These are phyloP conservation scores for Stephania japonica DNA, from an alignment of 164 flowering plant genomes.

Conservation along the genomic window DNA sequence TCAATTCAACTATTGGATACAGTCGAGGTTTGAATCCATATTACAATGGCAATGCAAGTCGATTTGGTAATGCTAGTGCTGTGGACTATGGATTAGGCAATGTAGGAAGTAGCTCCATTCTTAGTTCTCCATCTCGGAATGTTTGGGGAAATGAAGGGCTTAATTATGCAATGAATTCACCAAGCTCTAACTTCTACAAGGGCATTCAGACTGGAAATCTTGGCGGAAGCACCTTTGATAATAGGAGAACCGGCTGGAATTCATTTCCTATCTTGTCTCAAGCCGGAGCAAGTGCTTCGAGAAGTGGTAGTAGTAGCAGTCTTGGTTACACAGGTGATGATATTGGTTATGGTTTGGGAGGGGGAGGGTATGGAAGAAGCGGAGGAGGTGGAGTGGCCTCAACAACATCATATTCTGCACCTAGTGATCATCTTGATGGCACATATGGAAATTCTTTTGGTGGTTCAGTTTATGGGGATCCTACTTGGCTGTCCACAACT, in stretches of 20 bases:
- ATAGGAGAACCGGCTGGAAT: slow-evolving; percentile 45
- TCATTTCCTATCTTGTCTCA: slow-evolving; percentile 45
- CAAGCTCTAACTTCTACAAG: slow-evolving; percentile 38
- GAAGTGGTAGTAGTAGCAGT: slow-evolving; percentile 27
- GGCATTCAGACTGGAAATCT: slow-evolving; percentile 50
- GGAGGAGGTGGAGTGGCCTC: slow-evolving; percentile 29
- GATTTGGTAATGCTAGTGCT: slow-evolving; percentile 33
- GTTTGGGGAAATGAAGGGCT: slow-evolving; percentile 77
- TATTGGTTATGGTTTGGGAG: slow-evolving; percentile 43
- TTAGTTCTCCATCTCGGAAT: slow-evolving; percentile 52
- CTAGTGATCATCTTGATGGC: slow-evolving; percentile 48
- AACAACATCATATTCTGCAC: slow-evolving; percentile 39
- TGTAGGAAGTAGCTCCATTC: slow-evolving; percentile 54
- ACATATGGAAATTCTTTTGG: slow-evolving; percentile 46
- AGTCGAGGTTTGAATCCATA: slow-evolving; percentile 48
- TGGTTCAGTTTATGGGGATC: slow-evolving; percentile 53
- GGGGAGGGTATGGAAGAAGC: slow-evolving; percentile 55
- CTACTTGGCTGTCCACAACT: slow-evolving; percentile 59
- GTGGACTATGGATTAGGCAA: slow-evolving; percentile 51
- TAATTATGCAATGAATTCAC: slow-evolving; percentile 40
- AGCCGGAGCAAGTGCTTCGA: slow-evolving; percentile 41
- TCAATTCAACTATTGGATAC: slow-evolving; percentile 31
- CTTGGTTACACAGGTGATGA: slow-evolving; percentile 52
- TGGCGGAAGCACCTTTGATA: slow-evolving; percentile 42
- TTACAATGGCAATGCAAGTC: slow-evolving; percentile 38